Base-by-base conservation (phyloP, 306 rosid species). In the Quercus mongolica region DNA sequence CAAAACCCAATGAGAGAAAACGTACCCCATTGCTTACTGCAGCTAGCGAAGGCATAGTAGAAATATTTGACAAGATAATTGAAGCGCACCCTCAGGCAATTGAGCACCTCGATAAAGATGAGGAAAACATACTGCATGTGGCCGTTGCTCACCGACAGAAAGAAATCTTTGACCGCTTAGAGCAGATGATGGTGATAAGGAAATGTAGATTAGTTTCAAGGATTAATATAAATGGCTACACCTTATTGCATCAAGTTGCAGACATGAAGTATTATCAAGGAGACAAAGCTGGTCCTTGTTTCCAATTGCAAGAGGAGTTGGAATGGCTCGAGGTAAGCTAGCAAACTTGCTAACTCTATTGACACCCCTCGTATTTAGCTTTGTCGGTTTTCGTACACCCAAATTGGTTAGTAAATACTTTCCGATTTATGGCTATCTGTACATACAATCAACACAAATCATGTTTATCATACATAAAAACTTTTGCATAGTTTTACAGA, bases 11-110 rank as follows among this genome's bases (percentile, higher is more conserved):
- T 30, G 10, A 38, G 46, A 38, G 3, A 38, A 38, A 38, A 38
- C 8, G 26, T 79, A 82, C n/a, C 11, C 88, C 90, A 18, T 87
- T 87, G 85, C 85, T 87, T 54, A 76, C 71, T 78, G 90, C 90
- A 30, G 86, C 90, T 14, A 23, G 78, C 61, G 75, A 26, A 26
- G 90, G 90, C 71, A 82, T 87, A 17, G 58, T 21, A 28, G 88
- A 87, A 68, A 87, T 87, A 59, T 86, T 87, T n/a, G 81, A 87
- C 56, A 20, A 38, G 15, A 87, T 82, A 57, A 26, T 82, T 17
- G 9, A 72, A 9, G 26, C 0, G 44, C 26, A 71, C 30, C 88
- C 88, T 18, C 71, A 72, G 31, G 83, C 84, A 38, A 41, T 79
- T 5, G 38, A 58, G 67, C 74, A 79, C 38, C 33, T 75, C 2